Evolutionary conservation across 257 asterid genomes (phyloP).

Genomic region (Solanum clarkiae): DNA sequence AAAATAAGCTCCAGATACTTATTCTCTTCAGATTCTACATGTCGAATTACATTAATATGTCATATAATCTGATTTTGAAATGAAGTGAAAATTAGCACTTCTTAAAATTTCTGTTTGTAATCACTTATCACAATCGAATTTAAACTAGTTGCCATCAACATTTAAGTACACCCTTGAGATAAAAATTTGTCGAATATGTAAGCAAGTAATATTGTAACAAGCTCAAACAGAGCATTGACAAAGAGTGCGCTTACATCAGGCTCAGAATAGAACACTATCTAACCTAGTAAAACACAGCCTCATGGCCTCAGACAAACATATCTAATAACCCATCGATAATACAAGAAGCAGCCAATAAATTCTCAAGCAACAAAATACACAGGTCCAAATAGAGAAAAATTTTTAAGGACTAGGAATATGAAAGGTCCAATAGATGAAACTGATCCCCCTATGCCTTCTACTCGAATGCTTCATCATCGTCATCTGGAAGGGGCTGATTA

Average conservation of each 20-base stretch:
- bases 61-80: too few relatives aligned
- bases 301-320: not conserved
- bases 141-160: not conserved
- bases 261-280: not conserved
- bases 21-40: too few relatives aligned
- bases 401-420: not conserved
- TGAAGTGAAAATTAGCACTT: too few relatives aligned
- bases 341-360: not conserved
- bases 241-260: not conserved
- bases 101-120: too few relatives aligned
- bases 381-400: not conserved
- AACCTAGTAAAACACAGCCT: not conserved
- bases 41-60: too few relatives aligned
- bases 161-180: not conserved
- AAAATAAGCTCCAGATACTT: too few relatives aligned
- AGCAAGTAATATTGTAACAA: not conserved
- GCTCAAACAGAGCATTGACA: not conserved
- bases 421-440: not conserved
- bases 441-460: not conserved
- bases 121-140: too few relatives aligned
- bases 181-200: not conserved
- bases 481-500: conserved; percentile 70
- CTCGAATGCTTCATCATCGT: conserved; percentile 60
- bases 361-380: not conserved
- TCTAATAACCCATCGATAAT: not conserved